A percentile compares a stretch with the other conserved stretches of the same genome.
These are phyloP conservation scores for Penicillium sumatraense DNA, from an alignment of 2,329 filamentous ascomycete species.

Conservation along the genomic window DNA sequence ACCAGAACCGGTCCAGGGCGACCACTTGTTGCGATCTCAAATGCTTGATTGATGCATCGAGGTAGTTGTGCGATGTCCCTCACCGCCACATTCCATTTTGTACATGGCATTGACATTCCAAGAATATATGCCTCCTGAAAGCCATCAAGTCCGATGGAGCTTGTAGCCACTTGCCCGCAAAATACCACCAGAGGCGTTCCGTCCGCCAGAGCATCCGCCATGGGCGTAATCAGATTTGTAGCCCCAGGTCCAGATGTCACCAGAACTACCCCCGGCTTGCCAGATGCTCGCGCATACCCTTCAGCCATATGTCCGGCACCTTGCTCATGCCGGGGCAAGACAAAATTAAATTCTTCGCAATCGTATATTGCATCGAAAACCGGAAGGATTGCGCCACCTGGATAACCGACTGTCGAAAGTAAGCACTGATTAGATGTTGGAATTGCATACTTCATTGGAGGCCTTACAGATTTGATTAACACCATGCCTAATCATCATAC, in stretches of 20 bases:
- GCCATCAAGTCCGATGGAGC: conserved; percentile 88
- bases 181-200: conserved; percentile 97
- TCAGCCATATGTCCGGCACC: conserved; percentile 98
- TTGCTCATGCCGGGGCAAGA: conserved; percentile 95
- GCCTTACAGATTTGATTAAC: conserved; percentile 93
- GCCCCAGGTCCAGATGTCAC: conserved; percentile 96
- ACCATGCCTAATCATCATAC: conserved; percentile 94
- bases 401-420: conserved; percentile 75
- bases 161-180: conserved; percentile 87
- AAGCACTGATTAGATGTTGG: conserved; percentile 9
- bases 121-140: conserved; percentile 97
- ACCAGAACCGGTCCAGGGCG: conserved; percentile 93
- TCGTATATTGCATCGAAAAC: conserved; percentile 99
- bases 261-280: conserved; percentile 91
- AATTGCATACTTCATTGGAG: conserved; percentile 8
- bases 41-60: conserved; percentile 93
- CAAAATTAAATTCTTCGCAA: conserved; percentile 93
- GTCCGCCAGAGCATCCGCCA: conserved; percentile 94
- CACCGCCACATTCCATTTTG: conserved; percentile 99
- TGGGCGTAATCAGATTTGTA: conserved; percentile 94
- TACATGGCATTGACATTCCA: conserved; percentile 91
- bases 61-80: conserved; percentile 94
- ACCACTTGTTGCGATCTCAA: conserved; percentile 94
- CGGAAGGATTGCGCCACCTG: conserved; percentile 93
- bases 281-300: conserved; percentile 91